Base-by-base conservation (phyloP, 305 asterid genomes). In the Fraxinus xanthoxyloides region DNA sequence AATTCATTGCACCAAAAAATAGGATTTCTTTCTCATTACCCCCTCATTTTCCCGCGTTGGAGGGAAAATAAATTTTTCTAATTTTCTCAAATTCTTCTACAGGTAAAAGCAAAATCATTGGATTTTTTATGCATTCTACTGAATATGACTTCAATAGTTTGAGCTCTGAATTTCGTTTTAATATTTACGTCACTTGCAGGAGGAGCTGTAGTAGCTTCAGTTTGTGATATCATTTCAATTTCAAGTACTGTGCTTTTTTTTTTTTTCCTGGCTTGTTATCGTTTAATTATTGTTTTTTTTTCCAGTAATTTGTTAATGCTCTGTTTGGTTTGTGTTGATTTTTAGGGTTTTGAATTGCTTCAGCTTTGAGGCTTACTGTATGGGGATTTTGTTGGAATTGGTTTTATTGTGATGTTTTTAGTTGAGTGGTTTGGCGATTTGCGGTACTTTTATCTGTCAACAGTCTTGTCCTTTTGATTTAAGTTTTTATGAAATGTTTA, bases 11-110 rank as follows among this genome's bases (percentile, higher is more conserved):
- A 61, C 34, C 30, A 46, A 77, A 83, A 77, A 79, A 72, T 87
- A 79, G 84, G 87, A 83, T 85, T 83, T 7, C 80, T 83, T 80
- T 56, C 23, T 19, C 7, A 23, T 80, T 85, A 83, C 87, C 89
- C 90, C 87, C 90, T 78, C 72, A 26, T 46, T 40, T 79, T 32
- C 63, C 54, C 31, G 80, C 92, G 84, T 85, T 86, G 93, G 94
- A 88, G 91, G 92, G 94, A 88, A 89, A 89, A 5, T 21, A 7
- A 21, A 61, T 34, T 51, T 77, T 88, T 85, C 24, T 28, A 88
- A 77, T 81, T 84, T 23, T 12, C 82, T 76, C 46, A 31, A 65
- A 23, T 54, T 77, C 72, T 65, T 24, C 72, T 24, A 9, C 72
- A 24, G 32, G 72, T 65, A 24, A 23, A 23, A 23, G 77, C 13